A percentile compares a stretch with the other conserved stretches of the same genome.
These are phyloP conservation scores for Penicillium rolfsii DNA, from an alignment of 2,329 filamentous ascomycete species.

Conservation along the genomic window DNA sequence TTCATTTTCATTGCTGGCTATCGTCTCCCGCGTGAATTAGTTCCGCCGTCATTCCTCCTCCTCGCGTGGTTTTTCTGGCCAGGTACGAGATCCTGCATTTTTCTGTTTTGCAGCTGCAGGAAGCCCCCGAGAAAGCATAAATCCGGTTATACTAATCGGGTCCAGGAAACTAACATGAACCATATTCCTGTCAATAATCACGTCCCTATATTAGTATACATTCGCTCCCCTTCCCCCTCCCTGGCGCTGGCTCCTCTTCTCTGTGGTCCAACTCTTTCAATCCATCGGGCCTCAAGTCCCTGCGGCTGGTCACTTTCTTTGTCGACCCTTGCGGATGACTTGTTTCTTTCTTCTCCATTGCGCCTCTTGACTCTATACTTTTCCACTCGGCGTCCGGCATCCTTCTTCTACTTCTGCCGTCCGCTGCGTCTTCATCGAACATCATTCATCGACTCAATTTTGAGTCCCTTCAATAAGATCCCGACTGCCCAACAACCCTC, in stretches of 20 bases:
- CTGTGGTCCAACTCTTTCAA: neutral
- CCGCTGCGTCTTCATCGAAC: neutral
- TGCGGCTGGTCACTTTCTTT: neutral
- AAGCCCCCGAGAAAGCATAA: neutral
- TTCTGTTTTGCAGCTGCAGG: conserved; percentile 5
- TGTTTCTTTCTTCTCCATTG: neutral
- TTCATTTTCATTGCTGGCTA: neutral
- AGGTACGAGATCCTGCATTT: neutral
- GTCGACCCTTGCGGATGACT: neutral
- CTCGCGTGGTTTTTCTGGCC: conserved; percentile 3
- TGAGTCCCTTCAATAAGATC: neutral
- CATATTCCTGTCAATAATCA: neutral
- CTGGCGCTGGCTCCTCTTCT: neutral
- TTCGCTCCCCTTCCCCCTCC: neutral
- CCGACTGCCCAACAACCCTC: neutral
- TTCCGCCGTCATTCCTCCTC: neutral
- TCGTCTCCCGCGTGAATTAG: neutral
- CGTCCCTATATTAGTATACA: neutral
- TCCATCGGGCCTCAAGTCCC: conserved; percentile 1
- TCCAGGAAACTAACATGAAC: neutral
- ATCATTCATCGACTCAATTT: neutral
- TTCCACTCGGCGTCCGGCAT: neutral
- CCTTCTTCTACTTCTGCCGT: neutral
- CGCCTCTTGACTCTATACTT: neutral
- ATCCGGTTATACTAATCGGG: neutral